A percentile compares a stretch with the other conserved stretches of the same genome.
Evolutionary conservation across 2,329 filamentous ascomycete species (phyloP).

Genomic region (Fusarium pseudocircinatum): DNA sequence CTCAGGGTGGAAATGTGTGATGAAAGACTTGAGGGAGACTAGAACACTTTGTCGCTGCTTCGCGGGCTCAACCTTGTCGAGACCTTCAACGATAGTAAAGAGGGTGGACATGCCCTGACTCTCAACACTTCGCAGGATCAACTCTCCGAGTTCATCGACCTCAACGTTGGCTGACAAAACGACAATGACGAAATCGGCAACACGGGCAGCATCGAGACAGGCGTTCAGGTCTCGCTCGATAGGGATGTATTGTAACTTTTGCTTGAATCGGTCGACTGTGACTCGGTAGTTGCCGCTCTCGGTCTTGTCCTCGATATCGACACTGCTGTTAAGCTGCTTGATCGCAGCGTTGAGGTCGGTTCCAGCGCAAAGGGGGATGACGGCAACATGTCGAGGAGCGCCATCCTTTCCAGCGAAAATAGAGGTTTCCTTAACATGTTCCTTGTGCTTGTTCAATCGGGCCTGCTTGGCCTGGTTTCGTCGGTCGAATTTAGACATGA

Average conservation of each 20-base stretch:
- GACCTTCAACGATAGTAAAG: conserved; percentile 82
- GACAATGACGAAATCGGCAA: conserved; percentile 91
- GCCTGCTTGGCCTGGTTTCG: conserved; percentile 95
- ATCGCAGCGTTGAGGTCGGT: conserved; percentile 75
- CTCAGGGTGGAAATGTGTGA: conserved; percentile 92
- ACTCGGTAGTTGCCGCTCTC: conserved; percentile 70
- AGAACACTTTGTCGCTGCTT: conserved; percentile 82
- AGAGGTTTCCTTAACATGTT: conserved; percentile 80
- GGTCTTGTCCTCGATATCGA: conserved; percentile 78
- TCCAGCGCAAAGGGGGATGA: conserved; percentile 84
- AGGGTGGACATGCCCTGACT: conserved; percentile 94
- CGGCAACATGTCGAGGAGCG: conserved; percentile 86
- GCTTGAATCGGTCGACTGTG: conserved; percentile 89
- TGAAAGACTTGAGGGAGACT: conserved; percentile 87
- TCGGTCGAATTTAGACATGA: conserved; percentile 97
- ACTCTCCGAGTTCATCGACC: conserved; percentile 84
- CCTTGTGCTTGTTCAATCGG: conserved; percentile 82
- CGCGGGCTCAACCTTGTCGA: conserved; percentile 80
- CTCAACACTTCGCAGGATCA: conserved; percentile 86
- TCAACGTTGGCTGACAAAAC: conserved; percentile 84
- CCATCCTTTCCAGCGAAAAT: conserved; percentile 89
- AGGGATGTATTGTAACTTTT: conserved; percentile 88
- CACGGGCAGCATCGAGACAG: conserved; percentile 84
- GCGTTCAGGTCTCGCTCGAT: conserved; percentile 77
- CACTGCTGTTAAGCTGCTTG: conserved; percentile 75